A percentile compares a stretch with the other conserved stretches of the same genome.
phyloP scores from a whole-genome alignment of 2,329 filamentous ascomycete genomes.

The Penicillium freii region DNA sequence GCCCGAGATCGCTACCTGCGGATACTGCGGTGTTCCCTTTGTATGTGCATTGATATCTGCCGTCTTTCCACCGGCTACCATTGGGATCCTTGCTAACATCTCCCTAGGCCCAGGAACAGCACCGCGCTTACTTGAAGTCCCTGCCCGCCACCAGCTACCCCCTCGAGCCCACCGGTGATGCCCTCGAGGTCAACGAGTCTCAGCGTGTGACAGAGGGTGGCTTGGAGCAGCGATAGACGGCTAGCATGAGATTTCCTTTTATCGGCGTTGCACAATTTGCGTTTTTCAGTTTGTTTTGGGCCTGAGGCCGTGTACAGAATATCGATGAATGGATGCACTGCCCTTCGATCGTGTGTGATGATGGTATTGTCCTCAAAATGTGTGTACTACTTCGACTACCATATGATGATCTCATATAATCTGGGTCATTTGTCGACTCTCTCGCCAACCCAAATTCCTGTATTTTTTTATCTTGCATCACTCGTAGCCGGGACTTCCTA shows the following conservation, averaged over 20 bases:
- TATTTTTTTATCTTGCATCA: background rate
- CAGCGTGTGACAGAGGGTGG: constrained; percentile 60
- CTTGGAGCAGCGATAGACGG: constrained; percentile 58
- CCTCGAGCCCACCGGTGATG: constrained; percentile 60
- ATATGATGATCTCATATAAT: constrained; percentile 5
- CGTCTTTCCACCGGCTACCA: background rate
- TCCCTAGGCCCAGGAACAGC: constrained; percentile 78
- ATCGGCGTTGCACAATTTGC: constrained; percentile 37
- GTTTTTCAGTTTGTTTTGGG: constrained; percentile 30
- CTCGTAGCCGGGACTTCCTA: background rate
- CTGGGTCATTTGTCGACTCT: constrained; percentile 2
- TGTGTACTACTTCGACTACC: constrained; percentile 6
- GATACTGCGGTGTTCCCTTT: constrained; percentile 90
- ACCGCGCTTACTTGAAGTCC: constrained; percentile 80
- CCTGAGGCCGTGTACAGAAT: constrained; percentile 38
- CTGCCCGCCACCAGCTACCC: constrained; percentile 79
- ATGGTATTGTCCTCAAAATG: constrained; percentile 10
- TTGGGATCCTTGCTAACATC: background rate
- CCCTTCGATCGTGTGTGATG: constrained; percentile 15
- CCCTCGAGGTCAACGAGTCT: constrained; percentile 58
- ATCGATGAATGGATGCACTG: constrained; percentile 33
- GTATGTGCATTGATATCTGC: constrained; percentile 58
- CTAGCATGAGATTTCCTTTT: constrained; percentile 32
- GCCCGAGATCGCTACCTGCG: constrained; percentile 84
- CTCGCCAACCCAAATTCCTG: background rate